Evolutionary conservation across 495 filamentous ascomycete genomes (phyloP), one percentile per base, ranked within the genome.

Genomic region (Lophiotrema nucula): DNA sequence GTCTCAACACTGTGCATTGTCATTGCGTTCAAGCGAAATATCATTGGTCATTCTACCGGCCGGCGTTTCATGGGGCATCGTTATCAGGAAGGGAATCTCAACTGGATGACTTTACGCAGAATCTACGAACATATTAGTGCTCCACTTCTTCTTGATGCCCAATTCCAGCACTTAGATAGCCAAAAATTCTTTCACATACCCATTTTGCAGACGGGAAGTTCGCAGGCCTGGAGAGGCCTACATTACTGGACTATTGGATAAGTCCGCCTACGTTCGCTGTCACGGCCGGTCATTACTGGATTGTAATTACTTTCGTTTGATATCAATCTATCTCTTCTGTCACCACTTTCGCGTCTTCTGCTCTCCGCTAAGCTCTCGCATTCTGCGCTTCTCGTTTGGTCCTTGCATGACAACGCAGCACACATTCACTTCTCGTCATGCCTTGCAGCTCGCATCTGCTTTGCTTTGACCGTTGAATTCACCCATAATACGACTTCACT

Each of bases 11-110:
- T 21, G 31, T 4, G 24, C 37, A 18, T 60, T 50, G 24, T 57
- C 35, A 44, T 47, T 63, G 64, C 66, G 60, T 66, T 71, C 56
- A 47, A 67, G 62, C 63, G 64, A 60, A n/a, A 58, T 51, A 22
- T 45, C 37, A 47, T 54, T 50, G 50, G 52, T 39, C 23, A 46
- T 37, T 43, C 22, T 49, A 2, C 10, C 13, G 21, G 49, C 33
- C 28, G 66, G 62, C 57, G 61, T 64, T 54, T 38, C 25, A 37
- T 12, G 18, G 44, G 54, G 57, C 41, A 56, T 47, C 31, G n/a
- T n/a, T 16, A 33, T 47, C 19, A 22, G 38, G 42, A 23, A 41
- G 49, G 31, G 45, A 54, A 46, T 45, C 31, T 35, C 8, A 35
- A 35, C 39, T 41, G 38, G 47, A 65, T 35, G 62, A 53, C 37